Base-by-base conservation (phyloP, 371 early-diverging fungal genomes). In the Zychaea mexicana region DNA sequence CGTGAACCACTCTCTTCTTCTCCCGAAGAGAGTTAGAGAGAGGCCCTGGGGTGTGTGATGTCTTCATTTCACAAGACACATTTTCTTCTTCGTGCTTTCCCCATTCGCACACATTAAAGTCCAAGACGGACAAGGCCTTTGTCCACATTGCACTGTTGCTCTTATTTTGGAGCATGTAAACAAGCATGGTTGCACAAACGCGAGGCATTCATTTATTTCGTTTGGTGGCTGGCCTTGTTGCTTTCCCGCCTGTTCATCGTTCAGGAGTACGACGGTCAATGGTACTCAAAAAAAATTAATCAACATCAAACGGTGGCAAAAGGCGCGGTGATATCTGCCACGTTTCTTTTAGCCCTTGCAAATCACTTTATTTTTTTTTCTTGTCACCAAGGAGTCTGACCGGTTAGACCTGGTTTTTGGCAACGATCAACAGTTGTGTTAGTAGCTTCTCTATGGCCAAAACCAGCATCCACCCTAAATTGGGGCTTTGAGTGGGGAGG, bases 141-240 rank as follows among this genome's bases (percentile, higher is more conserved):
- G 38, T 36, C 38, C 7, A 15, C 7, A 36, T n/a, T n/a, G n/a
- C n/a, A n/a, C n/a, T n/a, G n/a, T n/a, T n/a, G 38, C 38, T 15
- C 7, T 36, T 36, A 36, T 36, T 36, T 36, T 36, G 38, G 38
- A n/a, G n/a, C n/a, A n/a, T n/a, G 3, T 24, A 24, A 22, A 49
- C 10, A 49, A 49, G 49, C 49, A 49, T 49, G 49, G 49, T 49
- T 49, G 49, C n/a, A 49, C 49, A 49, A 49, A 49, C n/a, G 22
- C 22, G 49, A 49, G 22, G 49, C 49, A 49, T 49, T 24, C 3
- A 17, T 42, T 22, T 49, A 12, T 49, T 19, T 5, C n/a, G 21
- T 24, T 49, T 49, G 13, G 13, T 42, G 13, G 3, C n/a, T 6
- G 13, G 4, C n/a, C 2, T 42, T 15, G 13, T 49, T 13, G 0